Evolutionary conservation across 345 rosid genomes (phyloP), one percentile per base, ranked within the genome.

Genomic region (Populus deltoides): DNA sequence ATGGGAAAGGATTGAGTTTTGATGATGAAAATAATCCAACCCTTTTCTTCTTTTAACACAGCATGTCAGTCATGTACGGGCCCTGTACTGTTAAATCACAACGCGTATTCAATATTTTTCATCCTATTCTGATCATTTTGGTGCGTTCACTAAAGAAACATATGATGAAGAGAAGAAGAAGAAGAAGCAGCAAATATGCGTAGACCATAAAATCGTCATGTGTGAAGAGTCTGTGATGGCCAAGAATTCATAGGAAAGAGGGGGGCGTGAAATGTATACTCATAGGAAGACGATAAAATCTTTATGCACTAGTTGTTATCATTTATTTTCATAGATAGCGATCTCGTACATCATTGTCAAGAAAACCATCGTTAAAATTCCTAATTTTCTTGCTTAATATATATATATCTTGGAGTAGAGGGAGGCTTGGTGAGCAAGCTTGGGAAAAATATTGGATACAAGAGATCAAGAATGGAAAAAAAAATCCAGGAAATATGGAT

Each of bases 11-110:
- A 11, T 24, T 10, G 0, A 9, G 29, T 24, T 10, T 59, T 0
- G 6, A n/a, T 4, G 13, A 9, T 24, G 27, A 3, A 1, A 8
- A 57, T 33, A 0, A 9, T 8, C 4, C 27, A 0, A 3, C 0
- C 0, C 29, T 25, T 59, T 22, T 8, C 62, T 59, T n/a, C 59
- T 20, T 7, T 53, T 0, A 12, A 15, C 51, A 47, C 51, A 47
- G 5, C 1, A 47, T 13, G 11, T 53, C 59, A 33, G 36, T 33
- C 36, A 20, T 53, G 43, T 39, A 8, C 8, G 0, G 43, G 8
- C 59, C 24, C 59, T 53, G 24, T 3, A 6, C 24, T 51, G 8
- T 0, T 49, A 16, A 4, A 49, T 33, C 0, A 33, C 36, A 33
- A 0, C 36, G 45, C 15, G 45, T 41, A 2, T 12, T 10, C 45